phyloP scores from a whole-genome alignment of 2,329 filamentous ascomycete species.

The Endocalyx cinctus region DNA sequence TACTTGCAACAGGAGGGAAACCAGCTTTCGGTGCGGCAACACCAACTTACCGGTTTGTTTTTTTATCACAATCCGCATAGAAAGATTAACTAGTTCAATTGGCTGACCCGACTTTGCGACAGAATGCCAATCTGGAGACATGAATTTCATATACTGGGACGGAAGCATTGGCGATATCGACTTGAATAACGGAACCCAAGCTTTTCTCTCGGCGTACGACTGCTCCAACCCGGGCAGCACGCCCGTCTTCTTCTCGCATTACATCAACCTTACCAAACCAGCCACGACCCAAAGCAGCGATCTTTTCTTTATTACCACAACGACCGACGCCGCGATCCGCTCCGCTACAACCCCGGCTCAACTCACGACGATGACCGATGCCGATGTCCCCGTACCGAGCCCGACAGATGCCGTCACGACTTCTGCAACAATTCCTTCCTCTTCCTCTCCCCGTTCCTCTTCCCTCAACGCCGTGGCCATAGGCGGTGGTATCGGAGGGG shows the following conservation, averaged over 20 bases:
- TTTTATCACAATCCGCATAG: too few relatives aligned
- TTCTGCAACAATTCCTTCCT: background rate
- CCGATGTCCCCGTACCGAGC: background rate
- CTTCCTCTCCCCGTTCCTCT: background rate
- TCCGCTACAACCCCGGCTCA: background rate
- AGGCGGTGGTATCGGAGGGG: conserved; percentile 9
- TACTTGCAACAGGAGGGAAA: conserved; percentile 7
- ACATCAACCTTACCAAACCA: conserved; percentile 9
- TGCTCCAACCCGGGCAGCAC: conserved; percentile 6
- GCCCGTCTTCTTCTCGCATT: conserved; percentile 13
- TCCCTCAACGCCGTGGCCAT: conserved; percentile 6
- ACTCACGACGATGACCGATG: background rate
- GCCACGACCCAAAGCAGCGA: conserved; percentile 1
- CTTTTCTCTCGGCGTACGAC: conserved; percentile 10
- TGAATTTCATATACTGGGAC: conserved; percentile 11
- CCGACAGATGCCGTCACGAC: background rate
- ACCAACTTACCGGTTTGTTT: conserved; percentile 6
- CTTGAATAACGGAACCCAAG: conserved; percentile 10
- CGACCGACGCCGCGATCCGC: too few relatives aligned
- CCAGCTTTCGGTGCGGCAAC: conserved; percentile 2
- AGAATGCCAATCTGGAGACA: conserved; percentile 6
- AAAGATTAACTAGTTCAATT: background rate
- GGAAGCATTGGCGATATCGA: conserved; percentile 10
- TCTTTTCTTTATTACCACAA: too few relatives aligned
- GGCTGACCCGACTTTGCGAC: background rate